These are phyloP conservation scores for Cryptosporidium sp. DNA, from an alignment of 169 alveolate species.

Conservation along the genomic window DNA sequence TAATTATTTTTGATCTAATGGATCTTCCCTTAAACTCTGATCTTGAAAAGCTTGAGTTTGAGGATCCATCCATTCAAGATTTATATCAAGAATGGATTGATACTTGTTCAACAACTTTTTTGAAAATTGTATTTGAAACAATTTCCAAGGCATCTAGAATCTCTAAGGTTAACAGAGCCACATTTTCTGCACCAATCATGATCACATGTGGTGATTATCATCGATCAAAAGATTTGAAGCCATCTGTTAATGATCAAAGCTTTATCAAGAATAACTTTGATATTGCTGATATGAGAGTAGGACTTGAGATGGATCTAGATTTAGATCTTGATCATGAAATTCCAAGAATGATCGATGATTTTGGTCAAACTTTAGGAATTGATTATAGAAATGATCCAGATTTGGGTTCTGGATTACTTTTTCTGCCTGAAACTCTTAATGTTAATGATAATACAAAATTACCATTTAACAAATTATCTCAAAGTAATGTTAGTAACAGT, in stretches of 20 bases:
- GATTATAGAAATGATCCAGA: neutral
- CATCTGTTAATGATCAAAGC: neutral
- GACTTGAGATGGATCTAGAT: neutral
- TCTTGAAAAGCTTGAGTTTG: neutral
- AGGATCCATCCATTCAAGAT: neutral
- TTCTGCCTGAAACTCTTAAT: neutral
- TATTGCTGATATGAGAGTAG: neutral
- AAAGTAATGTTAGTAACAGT: neutral
- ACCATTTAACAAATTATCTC: neutral
- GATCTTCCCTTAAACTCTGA: constrained; percentile 26
- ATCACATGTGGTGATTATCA: neutral
- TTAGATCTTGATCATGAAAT: neutral
- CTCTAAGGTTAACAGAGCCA: constrained; percentile 3
- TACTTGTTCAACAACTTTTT: neutral
- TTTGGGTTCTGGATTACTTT: neutral
- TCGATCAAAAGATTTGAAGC: neutral
- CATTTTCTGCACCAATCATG: neutral
- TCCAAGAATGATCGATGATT: neutral
- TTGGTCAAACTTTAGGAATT: neutral
- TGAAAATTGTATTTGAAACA: constrained; percentile 29
- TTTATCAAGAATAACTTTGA: neutral
- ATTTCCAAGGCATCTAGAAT: neutral
- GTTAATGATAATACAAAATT: neutral
- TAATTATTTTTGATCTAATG: constrained; percentile 29
- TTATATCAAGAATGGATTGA: constrained; percentile 39